These are phyloP conservation scores for Pinus taeda DNA, from an alignment of 75 land plant species.

Conservation along the genomic window DNA sequence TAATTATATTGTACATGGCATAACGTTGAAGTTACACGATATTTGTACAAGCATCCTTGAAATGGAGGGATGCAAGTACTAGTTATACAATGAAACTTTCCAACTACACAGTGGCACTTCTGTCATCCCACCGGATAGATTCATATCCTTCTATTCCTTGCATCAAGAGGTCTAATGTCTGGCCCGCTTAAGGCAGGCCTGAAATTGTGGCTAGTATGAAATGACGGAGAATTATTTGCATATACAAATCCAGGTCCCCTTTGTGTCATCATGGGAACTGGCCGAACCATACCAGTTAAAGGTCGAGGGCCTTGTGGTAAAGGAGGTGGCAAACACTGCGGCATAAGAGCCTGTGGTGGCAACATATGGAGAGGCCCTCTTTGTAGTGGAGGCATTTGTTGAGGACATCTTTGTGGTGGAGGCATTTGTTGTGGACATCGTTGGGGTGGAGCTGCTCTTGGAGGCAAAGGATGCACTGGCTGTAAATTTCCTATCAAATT, in stretches of 20 bases:
- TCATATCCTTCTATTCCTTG: constrained; percentile 6
- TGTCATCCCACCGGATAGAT: no score
- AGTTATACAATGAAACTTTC: no score
- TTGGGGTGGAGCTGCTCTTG: not conserved
- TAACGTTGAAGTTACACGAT: no score
- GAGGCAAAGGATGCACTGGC: not conserved
- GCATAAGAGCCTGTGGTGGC: not conserved
- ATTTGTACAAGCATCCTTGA: no score
- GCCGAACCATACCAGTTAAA: constrained; percentile 5
- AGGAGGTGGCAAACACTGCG: not conserved
- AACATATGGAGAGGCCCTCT: not conserved
- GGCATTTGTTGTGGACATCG: not conserved
- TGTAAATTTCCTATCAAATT: constrained; percentile 4
- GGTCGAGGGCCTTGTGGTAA: not conserved
- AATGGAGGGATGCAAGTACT: no score
- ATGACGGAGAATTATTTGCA: constrained; percentile 3
- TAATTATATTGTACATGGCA: no score
- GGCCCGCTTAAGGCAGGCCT: constrained; percentile 10
- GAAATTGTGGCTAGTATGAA: constrained; percentile 4
- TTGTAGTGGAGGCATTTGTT: not conserved
- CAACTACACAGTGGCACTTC: no score
- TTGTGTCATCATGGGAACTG: constrained; percentile 2
- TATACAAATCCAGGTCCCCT: not conserved
- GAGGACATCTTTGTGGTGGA: not conserved
- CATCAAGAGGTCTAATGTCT: constrained; percentile 6